phyloP scores from a whole-genome alignment of 164 flowering plant species.

The Magnolia changhungtana region DNA sequence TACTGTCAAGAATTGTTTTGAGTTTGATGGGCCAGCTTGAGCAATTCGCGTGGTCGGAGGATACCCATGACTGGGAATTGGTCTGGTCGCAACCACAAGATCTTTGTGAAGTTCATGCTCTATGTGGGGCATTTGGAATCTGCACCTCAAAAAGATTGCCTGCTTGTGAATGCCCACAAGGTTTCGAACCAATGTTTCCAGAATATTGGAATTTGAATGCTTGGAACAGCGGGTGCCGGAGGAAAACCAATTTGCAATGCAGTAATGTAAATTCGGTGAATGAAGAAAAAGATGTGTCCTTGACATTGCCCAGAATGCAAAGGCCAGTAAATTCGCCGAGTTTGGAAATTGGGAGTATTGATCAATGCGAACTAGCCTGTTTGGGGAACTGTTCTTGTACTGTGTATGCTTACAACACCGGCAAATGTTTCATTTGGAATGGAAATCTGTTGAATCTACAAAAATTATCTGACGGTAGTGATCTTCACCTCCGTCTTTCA shows the following conservation, averaged over 20 bases:
- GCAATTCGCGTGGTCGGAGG: constrained; percentile 1
- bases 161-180: constrained; percentile 15
- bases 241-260: constrained; percentile 18
- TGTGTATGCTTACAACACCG: constrained; percentile 10
- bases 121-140: constrained; percentile 13
- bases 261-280: neutral
- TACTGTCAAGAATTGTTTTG: neutral
- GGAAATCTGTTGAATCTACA: neutral
- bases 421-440: neutral
- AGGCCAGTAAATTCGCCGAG: neutral
- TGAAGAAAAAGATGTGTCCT: neutral
- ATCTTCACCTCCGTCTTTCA: too few species aligned
- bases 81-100: neutral
- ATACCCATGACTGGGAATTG: constrained; percentile 6
- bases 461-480: too few species aligned
- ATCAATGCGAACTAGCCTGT: constrained; percentile 15
- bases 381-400: constrained; percentile 17
- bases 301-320: neutral
- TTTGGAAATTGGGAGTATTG: neutral
- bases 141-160: constrained; percentile 10
- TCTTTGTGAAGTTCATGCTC: neutral
- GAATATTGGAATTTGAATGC: constrained; percentile 12
- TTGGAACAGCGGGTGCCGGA: constrained; percentile 21
- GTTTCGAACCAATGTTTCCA: constrained; percentile 9
- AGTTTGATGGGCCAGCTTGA: neutral